phyloP scores from a whole-genome alignment of 73 alveolate genomes.

The Stentor roeselii region DNA sequence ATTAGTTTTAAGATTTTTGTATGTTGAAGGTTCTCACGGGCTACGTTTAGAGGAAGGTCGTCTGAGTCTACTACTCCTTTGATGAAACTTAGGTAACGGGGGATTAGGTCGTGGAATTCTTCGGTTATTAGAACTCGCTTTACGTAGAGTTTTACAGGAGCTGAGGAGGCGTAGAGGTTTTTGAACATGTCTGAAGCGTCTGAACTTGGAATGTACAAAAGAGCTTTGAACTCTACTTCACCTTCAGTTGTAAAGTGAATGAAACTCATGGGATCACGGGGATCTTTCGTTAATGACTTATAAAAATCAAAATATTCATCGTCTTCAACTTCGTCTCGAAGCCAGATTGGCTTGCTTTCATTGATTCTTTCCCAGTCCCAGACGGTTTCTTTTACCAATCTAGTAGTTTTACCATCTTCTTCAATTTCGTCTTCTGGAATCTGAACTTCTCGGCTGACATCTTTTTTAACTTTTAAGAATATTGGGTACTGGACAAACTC shows the following conservation, averaged over 20 bases:
- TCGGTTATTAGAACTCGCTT: conserved; percentile 98
- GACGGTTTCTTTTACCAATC: conserved; percentile 85
- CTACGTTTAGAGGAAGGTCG: conserved; percentile 97
- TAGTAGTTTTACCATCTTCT: conserved; percentile 71
- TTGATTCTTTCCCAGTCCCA: conserved; percentile 98
- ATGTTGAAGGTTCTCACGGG: conserved; percentile 98
- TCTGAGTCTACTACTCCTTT: conserved; percentile 99
- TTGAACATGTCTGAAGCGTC: conserved; percentile 95
- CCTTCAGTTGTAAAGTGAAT: conserved; percentile 98
- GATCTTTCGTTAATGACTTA: conserved; percentile 94
- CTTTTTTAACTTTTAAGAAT: conserved; percentile 91
- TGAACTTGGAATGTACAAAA: conserved; percentile 88
- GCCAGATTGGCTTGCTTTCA: conserved; percentile 98
- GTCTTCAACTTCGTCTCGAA: conserved; percentile 92
- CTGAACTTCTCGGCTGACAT: conserved; percentile 76
- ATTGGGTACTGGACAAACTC: conserved; percentile 98
- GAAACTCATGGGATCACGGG: conserved; percentile 95
- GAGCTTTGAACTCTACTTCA: conserved; percentile 95
- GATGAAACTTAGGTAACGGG: conserved; percentile 95
- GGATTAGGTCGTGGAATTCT: conserved; percentile 98
- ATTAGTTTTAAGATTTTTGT: conserved; percentile 92
- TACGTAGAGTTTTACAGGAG: conserved; percentile 93
- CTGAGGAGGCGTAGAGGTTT: conserved; percentile 93
- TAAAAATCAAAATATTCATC: conserved; percentile 96
- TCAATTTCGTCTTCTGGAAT: conserved; percentile 73